These are phyloP conservation scores for Eudorina sp. DNA, from an alignment of 139 green algal species.

Conservation along the genomic window DNA sequence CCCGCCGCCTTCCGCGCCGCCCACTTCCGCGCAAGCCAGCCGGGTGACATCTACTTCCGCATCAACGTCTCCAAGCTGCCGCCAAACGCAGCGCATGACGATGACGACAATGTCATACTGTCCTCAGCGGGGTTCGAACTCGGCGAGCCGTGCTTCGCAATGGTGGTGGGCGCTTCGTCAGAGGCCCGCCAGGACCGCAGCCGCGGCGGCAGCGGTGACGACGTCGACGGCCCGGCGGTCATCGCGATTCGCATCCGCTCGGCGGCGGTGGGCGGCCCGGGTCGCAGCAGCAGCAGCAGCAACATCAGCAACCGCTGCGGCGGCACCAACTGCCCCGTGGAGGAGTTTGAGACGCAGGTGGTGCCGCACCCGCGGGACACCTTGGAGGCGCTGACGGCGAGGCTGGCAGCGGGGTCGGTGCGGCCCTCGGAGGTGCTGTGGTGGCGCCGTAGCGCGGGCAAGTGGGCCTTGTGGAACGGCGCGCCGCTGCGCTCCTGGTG, in stretches of 20 bases:
- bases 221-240: too few relatives aligned
- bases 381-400: background rate
- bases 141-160: background rate
- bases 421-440: background rate
- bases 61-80: background rate
- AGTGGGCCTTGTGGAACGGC: background rate
- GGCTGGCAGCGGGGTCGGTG: background rate
- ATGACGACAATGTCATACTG: too few relatives aligned
- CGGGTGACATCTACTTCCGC: background rate
- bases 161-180: background rate
- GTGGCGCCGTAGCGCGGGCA: background rate
- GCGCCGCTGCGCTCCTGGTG: background rate
- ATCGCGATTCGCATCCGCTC: background rate
- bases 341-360: constrained; percentile 3
- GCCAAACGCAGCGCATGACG: background rate
- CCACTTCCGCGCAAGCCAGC: background rate
- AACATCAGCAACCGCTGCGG: background rate
- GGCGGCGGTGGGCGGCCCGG: background rate
- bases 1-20: background rate
- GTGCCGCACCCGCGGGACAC: background rate
- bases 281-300: too few relatives aligned
- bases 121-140: background rate
- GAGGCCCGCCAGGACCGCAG: too few relatives aligned
- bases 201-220: too few relatives aligned
- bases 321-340: too few relatives aligned